Percentiles rank a stretch among this genome's conserved stretches.
phyloP scores from a whole-genome alignment of 148 eudicot genomes.

The Vaccinium macrocarpon region DNA sequence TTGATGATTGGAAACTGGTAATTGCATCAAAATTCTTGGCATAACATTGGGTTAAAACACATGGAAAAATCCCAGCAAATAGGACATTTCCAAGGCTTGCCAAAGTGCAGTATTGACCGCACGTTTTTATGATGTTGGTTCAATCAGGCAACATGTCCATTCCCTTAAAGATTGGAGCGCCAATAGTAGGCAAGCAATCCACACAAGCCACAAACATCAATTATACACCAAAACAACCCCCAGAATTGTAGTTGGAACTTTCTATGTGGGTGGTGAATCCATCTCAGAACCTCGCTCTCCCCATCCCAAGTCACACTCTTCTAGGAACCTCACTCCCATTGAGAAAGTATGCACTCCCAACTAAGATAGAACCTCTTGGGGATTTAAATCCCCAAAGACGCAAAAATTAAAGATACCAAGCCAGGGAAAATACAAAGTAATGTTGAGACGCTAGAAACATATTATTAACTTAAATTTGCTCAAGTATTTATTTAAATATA shows the following conservation, averaged over 20 bases:
- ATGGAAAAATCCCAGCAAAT: not conserved
- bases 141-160: not conserved
- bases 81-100: not conserved
- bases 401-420: too few relatives aligned
- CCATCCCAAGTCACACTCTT: too few relatives aligned
- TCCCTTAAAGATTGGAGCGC: not conserved
- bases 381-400: too few relatives aligned
- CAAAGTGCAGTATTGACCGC: not conserved
- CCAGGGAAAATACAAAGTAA: too few relatives aligned
- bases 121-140: not conserved
- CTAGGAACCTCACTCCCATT: too few relatives aligned
- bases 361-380: too few relatives aligned
- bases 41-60: not conserved
- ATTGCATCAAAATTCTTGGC: slow-evolving; percentile 2
- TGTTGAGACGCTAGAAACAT: too few relatives aligned
- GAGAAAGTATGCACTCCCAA: too few relatives aligned
- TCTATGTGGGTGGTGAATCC: too few relatives aligned
- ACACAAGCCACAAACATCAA: not conserved
- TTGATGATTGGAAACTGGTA: not conserved
- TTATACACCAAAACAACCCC: not conserved
- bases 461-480: too few relatives aligned
- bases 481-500: too few relatives aligned
- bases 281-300: too few relatives aligned
- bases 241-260: not conserved
- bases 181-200: not conserved